Conservation (phyloP, 345 rosid species). For the Pistacia atlantica region DNA sequence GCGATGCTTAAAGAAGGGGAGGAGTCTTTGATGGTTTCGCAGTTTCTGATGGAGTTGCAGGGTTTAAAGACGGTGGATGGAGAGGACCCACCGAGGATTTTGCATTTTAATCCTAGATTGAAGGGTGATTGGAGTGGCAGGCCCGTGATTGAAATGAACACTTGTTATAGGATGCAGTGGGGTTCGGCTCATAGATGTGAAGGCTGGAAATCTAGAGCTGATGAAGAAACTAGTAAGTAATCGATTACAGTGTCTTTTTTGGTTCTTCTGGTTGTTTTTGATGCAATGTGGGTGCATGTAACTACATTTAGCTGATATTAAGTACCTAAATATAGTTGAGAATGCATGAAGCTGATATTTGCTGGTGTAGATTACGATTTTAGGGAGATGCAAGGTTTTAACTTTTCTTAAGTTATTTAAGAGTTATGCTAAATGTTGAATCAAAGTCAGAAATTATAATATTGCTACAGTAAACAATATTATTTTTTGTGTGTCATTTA, state of each 20-base stretch:
- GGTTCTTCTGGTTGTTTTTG: not conserved
- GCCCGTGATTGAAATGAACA: slow-evolving; percentile 95
- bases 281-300: slow-evolving; percentile 29
- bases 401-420: not conserved
- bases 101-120: slow-evolving; percentile 90
- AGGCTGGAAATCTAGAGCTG: slow-evolving; percentile 82
- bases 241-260: not conserved
- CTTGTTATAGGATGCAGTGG: slow-evolving; percentile 94
- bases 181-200: slow-evolving; percentile 82
- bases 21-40: slow-evolving; percentile 68
- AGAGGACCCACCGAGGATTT: slow-evolving; percentile 91
- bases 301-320: not conserved
- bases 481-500: not conserved
- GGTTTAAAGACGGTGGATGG: slow-evolving; percentile 88
- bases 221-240: slow-evolving; percentile 85
- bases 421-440: not conserved
- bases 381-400: not conserved
- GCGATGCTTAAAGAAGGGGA: slow-evolving; percentile 52
- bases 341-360: not conserved
- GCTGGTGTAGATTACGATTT: not conserved
- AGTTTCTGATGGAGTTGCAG: slow-evolving; percentile 87
- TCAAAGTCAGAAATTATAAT: not conserved
- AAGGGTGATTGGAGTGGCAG: slow-evolving; percentile 89
- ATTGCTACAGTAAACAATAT: too few species aligned
- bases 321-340: not conserved